Percentiles rank a stretch among this genome's conserved stretches.
Evolutionary conservation across 2,329 filamentous ascomycete genomes (phyloP).

Genomic region (Scedosporium dehoogii): DNA sequence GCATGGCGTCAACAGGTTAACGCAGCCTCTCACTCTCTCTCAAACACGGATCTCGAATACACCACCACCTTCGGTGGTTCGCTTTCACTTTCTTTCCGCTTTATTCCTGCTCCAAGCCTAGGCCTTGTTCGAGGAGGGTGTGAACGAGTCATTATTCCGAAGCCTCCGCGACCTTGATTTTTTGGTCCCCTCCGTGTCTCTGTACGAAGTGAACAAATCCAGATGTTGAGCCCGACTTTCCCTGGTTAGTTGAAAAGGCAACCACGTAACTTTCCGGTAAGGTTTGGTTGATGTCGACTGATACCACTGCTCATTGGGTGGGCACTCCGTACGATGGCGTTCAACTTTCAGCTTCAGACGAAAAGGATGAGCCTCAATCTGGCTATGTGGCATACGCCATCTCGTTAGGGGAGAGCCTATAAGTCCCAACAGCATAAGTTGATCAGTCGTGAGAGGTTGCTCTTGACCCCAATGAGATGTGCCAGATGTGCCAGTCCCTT

Average conservation of each 20-base stretch:
- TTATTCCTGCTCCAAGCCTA: neutral
- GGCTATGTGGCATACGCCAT: neutral
- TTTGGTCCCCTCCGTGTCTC: neutral
- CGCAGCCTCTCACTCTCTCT: no score
- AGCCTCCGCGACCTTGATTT: neutral
- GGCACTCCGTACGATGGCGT: neutral
- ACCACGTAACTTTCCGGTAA: neutral
- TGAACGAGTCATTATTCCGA: neutral
- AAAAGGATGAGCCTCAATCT: neutral
- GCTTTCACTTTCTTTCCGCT: neutral
- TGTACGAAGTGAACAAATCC: neutral
- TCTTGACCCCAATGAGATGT: no score
- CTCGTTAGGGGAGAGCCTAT: neutral
- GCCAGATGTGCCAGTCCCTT: no score
- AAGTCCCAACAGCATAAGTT: no score
- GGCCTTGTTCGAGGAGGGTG: neutral
- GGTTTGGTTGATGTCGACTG: neutral
- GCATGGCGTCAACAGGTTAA: no score
- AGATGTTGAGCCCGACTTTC: neutral
- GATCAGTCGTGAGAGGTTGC: no score
- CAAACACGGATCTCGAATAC: no score
- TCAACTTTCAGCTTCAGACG: slow-evolving; percentile 1
- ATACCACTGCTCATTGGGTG: neutral
- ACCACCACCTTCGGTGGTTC: neutral
- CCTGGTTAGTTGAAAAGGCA: neutral